Evolutionary conservation across 805 yeast species (phyloP).

Genomic region (Saccharomyces jurei): DNA sequence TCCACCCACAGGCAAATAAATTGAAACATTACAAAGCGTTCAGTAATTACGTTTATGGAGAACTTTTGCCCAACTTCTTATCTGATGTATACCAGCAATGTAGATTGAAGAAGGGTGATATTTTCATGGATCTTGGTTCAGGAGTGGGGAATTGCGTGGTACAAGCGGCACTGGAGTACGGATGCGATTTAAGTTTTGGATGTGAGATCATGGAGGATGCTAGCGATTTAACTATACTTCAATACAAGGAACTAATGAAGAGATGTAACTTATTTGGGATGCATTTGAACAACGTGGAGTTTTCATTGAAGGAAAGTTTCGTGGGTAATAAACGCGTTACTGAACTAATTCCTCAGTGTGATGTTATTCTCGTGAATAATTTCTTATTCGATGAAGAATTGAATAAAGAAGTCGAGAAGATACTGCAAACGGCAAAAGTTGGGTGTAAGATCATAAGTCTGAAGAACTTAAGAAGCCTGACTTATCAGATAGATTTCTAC

Average conservation of each 20-base stretch:
- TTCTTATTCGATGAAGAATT: conserved; percentile 73
- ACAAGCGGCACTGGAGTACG: conserved; percentile 82
- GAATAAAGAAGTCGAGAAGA: conserved; percentile 56
- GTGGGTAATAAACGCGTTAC: conserved; percentile 53
- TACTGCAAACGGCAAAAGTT: conserved; percentile 54
- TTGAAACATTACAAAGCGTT: conserved; percentile 73
- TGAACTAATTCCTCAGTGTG: conserved; percentile 48
- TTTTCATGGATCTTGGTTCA: conserved; percentile 84
- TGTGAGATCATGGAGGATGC: conserved; percentile 87
- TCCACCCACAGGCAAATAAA: conserved; percentile 61
- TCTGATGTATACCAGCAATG: conserved; percentile 58
- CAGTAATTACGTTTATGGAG: conserved; percentile 88
- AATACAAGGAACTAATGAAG: conserved; percentile 47
- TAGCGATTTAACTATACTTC: conserved; percentile 55
- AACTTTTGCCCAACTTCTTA: conserved; percentile 69
- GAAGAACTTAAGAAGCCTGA: conserved; percentile 69
- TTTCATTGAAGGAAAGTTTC: conserved; percentile 64
- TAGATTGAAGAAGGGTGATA: conserved; percentile 41
- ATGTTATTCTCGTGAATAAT: conserved; percentile 73
- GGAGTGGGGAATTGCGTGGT: conserved; percentile 91
- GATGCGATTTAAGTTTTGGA: conserved; percentile 70
- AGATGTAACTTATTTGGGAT: conserved; percentile 61
- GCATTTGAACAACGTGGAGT: conserved; percentile 44
- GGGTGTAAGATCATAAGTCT: conserved; percentile 77
- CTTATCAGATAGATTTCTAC: conserved; percentile 51